Base-by-base conservation (phyloP, 495 filamentous ascomycete genomes). In the Coniosporium apollinis region DNA sequence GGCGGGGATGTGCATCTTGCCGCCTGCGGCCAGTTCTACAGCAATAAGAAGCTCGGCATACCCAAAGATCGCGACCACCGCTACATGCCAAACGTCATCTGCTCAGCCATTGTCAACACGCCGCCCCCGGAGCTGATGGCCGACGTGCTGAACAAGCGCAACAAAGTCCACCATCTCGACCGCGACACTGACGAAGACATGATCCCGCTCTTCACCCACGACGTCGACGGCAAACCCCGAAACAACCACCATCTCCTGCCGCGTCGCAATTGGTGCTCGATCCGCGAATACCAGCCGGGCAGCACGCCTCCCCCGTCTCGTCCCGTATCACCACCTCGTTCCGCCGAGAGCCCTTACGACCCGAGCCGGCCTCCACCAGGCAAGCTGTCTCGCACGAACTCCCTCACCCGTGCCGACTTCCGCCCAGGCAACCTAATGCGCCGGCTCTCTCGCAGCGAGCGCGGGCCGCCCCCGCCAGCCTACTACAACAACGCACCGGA, bases 201-300 rank as follows among this genome's bases (percentile, higher is more conserved):
- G 79, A 83, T 94, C 34, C 83, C 89, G 1, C 72, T 96, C 35
- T 97, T 97, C 55, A 65, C 62, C 0, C 72, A 79, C 33, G 89
- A 92, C 48, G 82, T 93, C 2, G 84, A 93, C 47, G 81, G 80
- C 29, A 86, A 84, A 49, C 62, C 72, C 8, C 71, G 89, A 41
- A 94, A 91, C 49, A 97, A 97, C 56, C 87, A 83, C 46, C 70
- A 73, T 37, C 60, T 97, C n/a, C 66, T 97, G 9, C 85, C 86
- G 19, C 74, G 91, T 25, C 69, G 85, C 19, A 94, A 94, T 47
- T 94, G 83, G 81, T 92, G 83, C 56, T 79, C 81, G 5, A 85
- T 94, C 41, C 68, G 79, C 19, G 62, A 74, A 47, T 93, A 87
- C 49, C 60, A 70, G n/a, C 83, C 83, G 2, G 82, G 76, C 30